These are phyloP conservation scores for Xerocomus cyaneibrunnescens DNA, from an alignment of 1,284 basidiomycete species.

Conservation along the genomic window DNA sequence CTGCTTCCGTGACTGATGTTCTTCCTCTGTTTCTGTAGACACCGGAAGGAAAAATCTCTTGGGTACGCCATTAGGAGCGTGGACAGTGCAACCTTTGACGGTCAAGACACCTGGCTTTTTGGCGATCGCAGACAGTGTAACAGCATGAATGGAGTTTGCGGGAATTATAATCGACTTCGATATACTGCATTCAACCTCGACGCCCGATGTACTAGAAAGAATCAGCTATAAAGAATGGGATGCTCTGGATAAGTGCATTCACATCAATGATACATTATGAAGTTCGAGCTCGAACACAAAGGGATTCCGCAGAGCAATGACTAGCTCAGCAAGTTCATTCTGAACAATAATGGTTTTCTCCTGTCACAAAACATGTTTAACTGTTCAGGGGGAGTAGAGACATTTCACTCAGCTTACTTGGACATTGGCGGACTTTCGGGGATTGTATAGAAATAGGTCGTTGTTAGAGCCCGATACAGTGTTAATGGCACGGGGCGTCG, in stretches of 20 bases:
- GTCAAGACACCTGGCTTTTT: constrained; percentile 63
- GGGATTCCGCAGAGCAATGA: constrained; percentile 86
- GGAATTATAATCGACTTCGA: constrained; percentile 64
- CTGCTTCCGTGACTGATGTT: constrained; percentile 54
- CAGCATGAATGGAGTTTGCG: constrained; percentile 70
- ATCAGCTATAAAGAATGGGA: constrained; percentile 7
- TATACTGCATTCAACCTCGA: constrained; percentile 63
- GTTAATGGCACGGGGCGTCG: constrained; percentile 37
- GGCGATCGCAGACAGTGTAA: constrained; percentile 72
- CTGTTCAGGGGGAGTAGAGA: constrained; percentile 4
- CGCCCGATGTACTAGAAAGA: constrained; percentile 72
- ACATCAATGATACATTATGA: constrained; percentile 81
- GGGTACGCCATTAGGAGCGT: constrained; percentile 69
- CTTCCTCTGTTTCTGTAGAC: constrained; percentile 71
- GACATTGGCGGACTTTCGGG: constrained; percentile 56
- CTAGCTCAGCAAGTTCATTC: constrained; percentile 80
- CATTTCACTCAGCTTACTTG: constrained; percentile 48
- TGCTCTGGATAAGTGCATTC: constrained; percentile 15
- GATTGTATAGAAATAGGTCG: constrained; percentile 90
- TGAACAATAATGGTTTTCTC: constrained; percentile 71
- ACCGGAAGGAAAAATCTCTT: constrained; percentile 79
- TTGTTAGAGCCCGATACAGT: constrained; percentile 55
- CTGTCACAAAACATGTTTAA: constrained; percentile 34
- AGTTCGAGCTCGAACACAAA: constrained; percentile 90
- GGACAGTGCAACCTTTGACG: constrained; percentile 77